Evolutionary conservation across 2,329 filamentous ascomycete species (phyloP).

Genomic region (Pseudogymnoascus sp.): DNA sequence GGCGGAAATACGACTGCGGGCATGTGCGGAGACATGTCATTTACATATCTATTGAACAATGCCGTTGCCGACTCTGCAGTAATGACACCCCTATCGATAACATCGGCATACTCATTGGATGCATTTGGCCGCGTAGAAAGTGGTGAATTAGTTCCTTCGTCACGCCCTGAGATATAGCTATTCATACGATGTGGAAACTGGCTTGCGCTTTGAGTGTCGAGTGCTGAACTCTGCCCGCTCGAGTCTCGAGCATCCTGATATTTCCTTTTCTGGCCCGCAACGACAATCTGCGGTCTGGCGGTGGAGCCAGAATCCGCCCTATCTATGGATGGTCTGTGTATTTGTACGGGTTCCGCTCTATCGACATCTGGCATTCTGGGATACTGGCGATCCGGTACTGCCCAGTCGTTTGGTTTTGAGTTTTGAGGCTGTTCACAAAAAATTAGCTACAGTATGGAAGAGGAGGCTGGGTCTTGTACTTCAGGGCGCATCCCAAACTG

Average conservation of each 20-base stretch:
- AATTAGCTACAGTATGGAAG: background rate
- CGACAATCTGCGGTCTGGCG: slow-evolving; percentile 26
- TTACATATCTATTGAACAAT: slow-evolving; percentile 53
- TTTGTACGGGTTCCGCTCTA: slow-evolving; percentile 14
- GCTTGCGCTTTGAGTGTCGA: background rate
- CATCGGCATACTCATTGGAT: slow-evolving; percentile 33
- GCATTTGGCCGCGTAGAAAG: slow-evolving; percentile 9
- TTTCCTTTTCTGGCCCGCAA: slow-evolving; percentile 32
- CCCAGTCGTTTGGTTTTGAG: slow-evolving; percentile 13
- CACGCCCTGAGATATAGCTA: slow-evolving; percentile 2
- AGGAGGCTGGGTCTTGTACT: slow-evolving; percentile 11
- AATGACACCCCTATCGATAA: slow-evolving; percentile 54
- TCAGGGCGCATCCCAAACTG: slow-evolving; percentile 23
- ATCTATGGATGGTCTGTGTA: background rate
- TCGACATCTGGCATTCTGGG: slow-evolving; percentile 25
- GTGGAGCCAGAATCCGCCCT: background rate
- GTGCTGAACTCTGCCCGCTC: slow-evolving; percentile 7
- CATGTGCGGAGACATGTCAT: slow-evolving; percentile 54
- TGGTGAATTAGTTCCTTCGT: background rate
- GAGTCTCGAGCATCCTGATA: slow-evolving; percentile 24
- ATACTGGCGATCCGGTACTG: slow-evolving; percentile 25
- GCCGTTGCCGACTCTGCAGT: slow-evolving; percentile 48
- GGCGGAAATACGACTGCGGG: slow-evolving; percentile 56
- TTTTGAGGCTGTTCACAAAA: background rate
- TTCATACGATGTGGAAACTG: slow-evolving; percentile 1